Conservation (phyloP, 495 filamentous ascomycete species). For the Hypomontagnella submonticulosa region DNA sequence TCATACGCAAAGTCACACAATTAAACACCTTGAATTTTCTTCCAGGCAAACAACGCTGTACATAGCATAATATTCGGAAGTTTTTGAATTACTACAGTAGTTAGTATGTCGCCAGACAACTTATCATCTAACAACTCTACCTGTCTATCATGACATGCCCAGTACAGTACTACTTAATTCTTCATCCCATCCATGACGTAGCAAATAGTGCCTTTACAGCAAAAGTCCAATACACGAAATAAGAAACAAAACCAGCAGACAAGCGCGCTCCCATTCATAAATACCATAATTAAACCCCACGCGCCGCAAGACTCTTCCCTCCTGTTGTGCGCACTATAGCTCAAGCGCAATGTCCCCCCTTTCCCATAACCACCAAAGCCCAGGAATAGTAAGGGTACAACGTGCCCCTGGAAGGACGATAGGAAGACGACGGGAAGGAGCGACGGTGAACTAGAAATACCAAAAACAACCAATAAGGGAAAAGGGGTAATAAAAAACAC, state of each 20-base stretch:
- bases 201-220: constrained; percentile 10
- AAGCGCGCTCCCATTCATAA: constrained; percentile 8
- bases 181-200: background rate
- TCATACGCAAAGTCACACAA: constrained; percentile 20
- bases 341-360: constrained; percentile 7
- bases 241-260: constrained; percentile 2
- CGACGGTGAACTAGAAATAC: background rate
- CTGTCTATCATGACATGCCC: background rate
- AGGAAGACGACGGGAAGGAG: constrained; percentile 10
- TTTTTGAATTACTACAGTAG: constrained; percentile 8
- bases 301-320: constrained; percentile 17
- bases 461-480: background rate
- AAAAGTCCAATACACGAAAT: constrained; percentile 24
- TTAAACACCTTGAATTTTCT: constrained; percentile 1
- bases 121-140: constrained; percentile 18
- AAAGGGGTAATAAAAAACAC: constrained; percentile 23
- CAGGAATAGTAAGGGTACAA: background rate
- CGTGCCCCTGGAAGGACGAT: background rate
- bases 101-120: constrained; percentile 10
- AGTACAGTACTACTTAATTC: constrained; percentile 1
- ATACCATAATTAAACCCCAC: constrained; percentile 31
- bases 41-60: constrained; percentile 10
- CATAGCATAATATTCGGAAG: constrained; percentile 9
- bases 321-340: constrained; percentile 1
- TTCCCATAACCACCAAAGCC: constrained; percentile 13